Conservation (phyloP, 208 protist species). For the Trypanosoma theileri region DNA sequence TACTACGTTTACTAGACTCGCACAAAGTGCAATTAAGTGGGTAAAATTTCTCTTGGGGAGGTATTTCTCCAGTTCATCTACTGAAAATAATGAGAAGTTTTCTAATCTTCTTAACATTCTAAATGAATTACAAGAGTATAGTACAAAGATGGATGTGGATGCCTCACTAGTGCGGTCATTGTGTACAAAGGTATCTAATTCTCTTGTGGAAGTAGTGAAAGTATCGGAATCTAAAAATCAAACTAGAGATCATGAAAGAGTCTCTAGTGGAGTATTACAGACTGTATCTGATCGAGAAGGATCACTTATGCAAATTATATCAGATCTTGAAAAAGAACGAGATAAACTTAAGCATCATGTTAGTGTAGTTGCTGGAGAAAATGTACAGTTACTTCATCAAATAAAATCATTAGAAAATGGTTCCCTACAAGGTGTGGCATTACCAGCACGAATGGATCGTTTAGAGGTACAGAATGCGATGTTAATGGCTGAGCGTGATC, state of each 20-base stretch:
- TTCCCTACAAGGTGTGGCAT: background rate
- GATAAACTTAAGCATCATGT: constrained; percentile 6
- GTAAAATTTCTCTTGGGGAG: constrained; percentile 22
- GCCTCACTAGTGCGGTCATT: background rate
- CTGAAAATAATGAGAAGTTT: background rate
- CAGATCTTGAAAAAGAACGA: constrained; percentile 3
- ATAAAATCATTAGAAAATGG: constrained; percentile 2
- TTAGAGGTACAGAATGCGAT: constrained; percentile 12
- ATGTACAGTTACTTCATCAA: constrained; percentile 13
- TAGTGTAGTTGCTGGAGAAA: constrained; percentile 6
- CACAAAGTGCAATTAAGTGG: constrained; percentile 15
- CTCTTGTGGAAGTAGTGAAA: background rate
- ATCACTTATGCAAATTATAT: background rate
- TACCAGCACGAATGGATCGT: background rate
- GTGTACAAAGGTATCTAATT: constrained; percentile 19
- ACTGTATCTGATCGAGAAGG: background rate
- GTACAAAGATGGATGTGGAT: background rate
- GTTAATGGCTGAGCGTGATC: constrained; percentile 6
- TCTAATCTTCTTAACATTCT: background rate
- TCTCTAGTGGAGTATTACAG: background rate
- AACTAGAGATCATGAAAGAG: background rate
- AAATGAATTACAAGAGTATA: constrained; percentile 3
- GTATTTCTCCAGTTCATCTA: background rate
- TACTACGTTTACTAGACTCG: background rate
- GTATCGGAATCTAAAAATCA: background rate